Percentiles rank a stretch among this genome's conserved stretches.
Conservation (phyloP, 208 protist species). For the Trypanosoma mega region DNA sequence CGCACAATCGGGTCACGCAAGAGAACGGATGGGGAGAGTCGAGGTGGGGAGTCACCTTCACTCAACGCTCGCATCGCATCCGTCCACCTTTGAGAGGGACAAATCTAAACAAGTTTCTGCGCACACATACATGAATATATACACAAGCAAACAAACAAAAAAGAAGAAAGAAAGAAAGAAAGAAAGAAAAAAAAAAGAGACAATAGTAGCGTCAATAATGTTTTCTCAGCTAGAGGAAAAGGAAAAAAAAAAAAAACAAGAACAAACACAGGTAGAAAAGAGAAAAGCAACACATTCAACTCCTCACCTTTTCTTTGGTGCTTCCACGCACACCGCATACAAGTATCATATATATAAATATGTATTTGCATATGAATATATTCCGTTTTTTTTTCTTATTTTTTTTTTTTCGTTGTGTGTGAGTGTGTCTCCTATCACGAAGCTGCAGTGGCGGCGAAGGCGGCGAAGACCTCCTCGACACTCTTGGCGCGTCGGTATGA, state of each 20-base stretch:
- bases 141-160: background rate
- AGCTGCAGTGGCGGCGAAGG: background rate
- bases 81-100: background rate
- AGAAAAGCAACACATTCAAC: too few relatives aligned
- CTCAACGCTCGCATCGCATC: constrained; percentile 4
- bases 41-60: background rate
- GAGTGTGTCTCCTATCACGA: background rate
- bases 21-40: background rate
- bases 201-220: too few relatives aligned
- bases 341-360: too few relatives aligned
- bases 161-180: background rate
- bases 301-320: too few relatives aligned
- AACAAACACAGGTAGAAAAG: too few relatives aligned
- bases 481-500: constrained; percentile 56
- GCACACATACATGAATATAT: background rate
- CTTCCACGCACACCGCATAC: too few relatives aligned
- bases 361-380: too few relatives aligned
- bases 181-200: background rate
- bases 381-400: background rate
- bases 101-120: background rate
- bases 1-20: constrained; percentile 38
- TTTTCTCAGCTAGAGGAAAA: too few relatives aligned
- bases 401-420: background rate
- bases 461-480: constrained; percentile 70
- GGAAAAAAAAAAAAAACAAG: background rate